phyloP scores from a whole-genome alignment of 176 grass and related monocot species.

The Oropetium thomaeum region DNA sequence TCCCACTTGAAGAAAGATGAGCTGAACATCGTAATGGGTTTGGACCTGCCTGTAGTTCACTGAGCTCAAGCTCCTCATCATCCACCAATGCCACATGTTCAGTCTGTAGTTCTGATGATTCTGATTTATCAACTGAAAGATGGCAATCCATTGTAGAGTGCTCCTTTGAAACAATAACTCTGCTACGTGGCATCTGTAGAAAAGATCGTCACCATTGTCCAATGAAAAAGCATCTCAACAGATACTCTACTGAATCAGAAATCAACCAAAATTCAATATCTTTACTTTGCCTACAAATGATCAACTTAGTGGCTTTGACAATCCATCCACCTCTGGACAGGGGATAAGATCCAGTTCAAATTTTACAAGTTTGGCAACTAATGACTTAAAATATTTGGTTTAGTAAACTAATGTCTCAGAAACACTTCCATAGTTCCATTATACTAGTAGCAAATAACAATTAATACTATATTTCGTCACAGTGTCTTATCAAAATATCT shows the following conservation, averaged over 20 bases:
- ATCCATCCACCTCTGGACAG: not conserved
- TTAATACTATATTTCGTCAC: not conserved
- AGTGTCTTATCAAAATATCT: not conserved
- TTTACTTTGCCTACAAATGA: conserved; percentile 14
- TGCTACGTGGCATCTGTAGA: conserved; percentile 57
- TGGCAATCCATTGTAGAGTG: conserved; percentile 54
- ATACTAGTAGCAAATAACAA: not conserved
- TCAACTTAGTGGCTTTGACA: not conserved
- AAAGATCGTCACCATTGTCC: not conserved
- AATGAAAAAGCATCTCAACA: not conserved
- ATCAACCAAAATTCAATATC: not conserved
- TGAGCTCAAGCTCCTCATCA: conserved; percentile 94
- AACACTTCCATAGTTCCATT: not conserved
- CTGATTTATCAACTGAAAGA: conserved; percentile 63
- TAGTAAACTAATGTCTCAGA: not conserved
- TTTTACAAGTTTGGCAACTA: not conserved
- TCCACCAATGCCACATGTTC: conserved; percentile 56
- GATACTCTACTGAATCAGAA: not conserved
- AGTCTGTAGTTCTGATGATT: conserved; percentile 50
- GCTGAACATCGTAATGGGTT: conserved; percentile 90
- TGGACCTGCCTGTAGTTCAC: conserved; percentile 85
- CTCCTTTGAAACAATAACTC: conserved; percentile 43
- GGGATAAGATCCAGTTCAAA: not conserved
- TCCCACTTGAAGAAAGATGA: conserved; percentile 88
- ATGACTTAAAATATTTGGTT: not conserved